Evolutionary conservation across 2,329 filamentous ascomycete genomes (phyloP), one percentile per base, ranked within the genome.

Genomic region (Cytospora schulzeri): DNA sequence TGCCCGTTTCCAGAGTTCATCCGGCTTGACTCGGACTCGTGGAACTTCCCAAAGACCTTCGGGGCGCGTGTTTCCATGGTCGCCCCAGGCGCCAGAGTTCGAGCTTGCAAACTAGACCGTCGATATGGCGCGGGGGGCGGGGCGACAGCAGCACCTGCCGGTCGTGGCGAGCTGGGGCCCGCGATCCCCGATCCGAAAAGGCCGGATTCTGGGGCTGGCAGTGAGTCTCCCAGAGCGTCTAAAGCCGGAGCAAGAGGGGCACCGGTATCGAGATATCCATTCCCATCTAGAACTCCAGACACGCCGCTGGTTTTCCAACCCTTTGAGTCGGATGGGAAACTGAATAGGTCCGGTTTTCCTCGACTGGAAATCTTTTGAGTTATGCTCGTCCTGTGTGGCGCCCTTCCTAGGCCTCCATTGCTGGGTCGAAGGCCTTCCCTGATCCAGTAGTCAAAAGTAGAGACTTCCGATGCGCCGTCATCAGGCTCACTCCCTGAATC

Each of bases 391-490:
- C 50, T 53, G n/a, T 56, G 50, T 17, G 50, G 55, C 24, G 50
- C 48, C 26, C 33, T 63, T 29, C 35, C 11, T 22, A 48, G 56
- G 22, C 62, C 62, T 12, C 62, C 70, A 0, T 69, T 71, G 0
- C 73, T 71, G 1, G 81, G 78, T 55, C 81, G 81, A 35, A 79
- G 73, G 60, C 82, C 83, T 71, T 85, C 83, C 8, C 79, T 80
- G 74, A 87, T 79, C 85, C 85, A 88, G 28, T 85, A 83, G 61
- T 87, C 85, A 6, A 83, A 77, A 65, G 80, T 83, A 1, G 82
- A 85, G 0, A 80, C 75, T 4, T 80, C 71, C 2, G 82, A 84
- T 31, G 79, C 77, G n/a, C 76, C 77, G 19, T 80, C 78, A 24
- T 76, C 78, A 4, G 75, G 75, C 41, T 76, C 75, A 55, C 77